These are phyloP conservation scores for Dissophora globulifera DNA, from an alignment of 192 early-diverging fungal genomes.

Conservation along the genomic window DNA sequence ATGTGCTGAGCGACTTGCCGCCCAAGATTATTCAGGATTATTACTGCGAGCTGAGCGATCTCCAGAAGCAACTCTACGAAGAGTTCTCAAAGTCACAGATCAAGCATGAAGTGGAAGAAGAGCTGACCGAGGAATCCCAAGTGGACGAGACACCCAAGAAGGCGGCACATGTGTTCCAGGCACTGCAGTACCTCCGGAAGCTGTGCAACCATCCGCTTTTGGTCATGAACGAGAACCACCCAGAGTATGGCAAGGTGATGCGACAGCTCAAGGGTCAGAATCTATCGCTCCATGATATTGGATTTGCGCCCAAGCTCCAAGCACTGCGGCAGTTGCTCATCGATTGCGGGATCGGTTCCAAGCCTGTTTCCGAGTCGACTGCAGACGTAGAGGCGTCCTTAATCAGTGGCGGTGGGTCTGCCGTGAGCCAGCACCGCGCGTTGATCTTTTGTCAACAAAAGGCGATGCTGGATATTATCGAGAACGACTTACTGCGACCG, in stretches of 20 bases:
- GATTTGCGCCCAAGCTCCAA: slow-evolving; percentile 90
- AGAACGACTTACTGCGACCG: slow-evolving; percentile 85
- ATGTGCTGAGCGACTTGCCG: slow-evolving; percentile 95
- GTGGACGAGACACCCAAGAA: slow-evolving; percentile 25
- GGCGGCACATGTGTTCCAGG: slow-evolving; percentile 96
- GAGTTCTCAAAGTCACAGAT: slow-evolving; percentile 85
- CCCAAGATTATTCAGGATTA: slow-evolving; percentile 99
- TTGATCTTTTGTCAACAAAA: slow-evolving; percentile 97
- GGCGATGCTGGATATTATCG: slow-evolving; percentile 97
- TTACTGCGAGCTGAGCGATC: slow-evolving; percentile 93
- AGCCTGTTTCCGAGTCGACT: slow-evolving; percentile 62
- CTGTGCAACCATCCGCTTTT: slow-evolving; percentile 95
- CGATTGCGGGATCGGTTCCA: slow-evolving; percentile 94
- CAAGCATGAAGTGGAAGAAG: slow-evolving; percentile 60
- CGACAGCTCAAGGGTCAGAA: slow-evolving; percentile 64
- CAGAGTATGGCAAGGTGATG: slow-evolving; percentile 78
- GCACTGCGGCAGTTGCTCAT: slow-evolving; percentile 91
- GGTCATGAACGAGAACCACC: slow-evolving; percentile 91
- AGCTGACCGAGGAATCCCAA: slow-evolving; percentile 60
- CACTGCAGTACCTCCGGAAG: slow-evolving; percentile 94
- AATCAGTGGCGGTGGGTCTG: slow-evolving; percentile 51
- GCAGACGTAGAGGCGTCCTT: slow-evolving; percentile 54
- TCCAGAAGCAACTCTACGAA: slow-evolving; percentile 92
- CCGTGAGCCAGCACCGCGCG: slow-evolving; percentile 88
- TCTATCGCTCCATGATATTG: slow-evolving; percentile 73